Evolutionary conservation across 164 flowering plant species (phyloP).

Genomic region (Cinnamomum chago): DNA sequence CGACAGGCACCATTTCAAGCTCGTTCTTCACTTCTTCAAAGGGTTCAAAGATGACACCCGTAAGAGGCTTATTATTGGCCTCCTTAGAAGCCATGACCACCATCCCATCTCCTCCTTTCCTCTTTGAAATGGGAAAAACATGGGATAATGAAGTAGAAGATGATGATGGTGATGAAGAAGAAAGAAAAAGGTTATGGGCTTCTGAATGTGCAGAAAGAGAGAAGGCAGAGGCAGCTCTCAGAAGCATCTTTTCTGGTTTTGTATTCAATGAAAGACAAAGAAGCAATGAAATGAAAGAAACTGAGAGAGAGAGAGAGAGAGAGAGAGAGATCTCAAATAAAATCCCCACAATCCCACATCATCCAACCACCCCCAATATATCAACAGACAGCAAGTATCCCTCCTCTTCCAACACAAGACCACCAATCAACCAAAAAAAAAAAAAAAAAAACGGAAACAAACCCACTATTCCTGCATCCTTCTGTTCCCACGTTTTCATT

Average conservation of each 20-base stretch:
- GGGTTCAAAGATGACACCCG: constrained; percentile 89
- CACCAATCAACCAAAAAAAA: no score
- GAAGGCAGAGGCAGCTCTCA: constrained; percentile 36
- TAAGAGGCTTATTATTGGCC: constrained; percentile 38
- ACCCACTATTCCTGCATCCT: no score
- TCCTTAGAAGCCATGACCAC: constrained; percentile 11
- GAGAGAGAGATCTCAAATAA: constrained; percentile 9
- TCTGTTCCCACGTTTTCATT: no score
- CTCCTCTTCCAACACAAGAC: no score
- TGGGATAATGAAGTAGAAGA: background rate
- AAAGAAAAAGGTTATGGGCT: constrained; percentile 8
- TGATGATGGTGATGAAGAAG: background rate
- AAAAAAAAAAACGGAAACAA: no score
- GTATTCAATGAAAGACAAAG: background rate
- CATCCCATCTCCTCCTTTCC: constrained; percentile 9
- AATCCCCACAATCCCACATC: no score
- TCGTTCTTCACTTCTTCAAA: constrained; percentile 92
- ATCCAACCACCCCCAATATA: no score
- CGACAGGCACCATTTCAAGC: constrained; percentile 53
- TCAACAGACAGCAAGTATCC: no score
- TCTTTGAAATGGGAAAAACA: constrained; percentile 7
- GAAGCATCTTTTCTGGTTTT: constrained; percentile 31
- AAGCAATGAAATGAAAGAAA: background rate
- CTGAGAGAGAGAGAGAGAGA: background rate
- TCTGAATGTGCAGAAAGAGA: constrained; percentile 16